Evolutionary conservation across 2,329 filamentous ascomycete genomes (phyloP), one percentile per base, ranked within the genome.

Genomic region (Aspergillus intermedius): DNA sequence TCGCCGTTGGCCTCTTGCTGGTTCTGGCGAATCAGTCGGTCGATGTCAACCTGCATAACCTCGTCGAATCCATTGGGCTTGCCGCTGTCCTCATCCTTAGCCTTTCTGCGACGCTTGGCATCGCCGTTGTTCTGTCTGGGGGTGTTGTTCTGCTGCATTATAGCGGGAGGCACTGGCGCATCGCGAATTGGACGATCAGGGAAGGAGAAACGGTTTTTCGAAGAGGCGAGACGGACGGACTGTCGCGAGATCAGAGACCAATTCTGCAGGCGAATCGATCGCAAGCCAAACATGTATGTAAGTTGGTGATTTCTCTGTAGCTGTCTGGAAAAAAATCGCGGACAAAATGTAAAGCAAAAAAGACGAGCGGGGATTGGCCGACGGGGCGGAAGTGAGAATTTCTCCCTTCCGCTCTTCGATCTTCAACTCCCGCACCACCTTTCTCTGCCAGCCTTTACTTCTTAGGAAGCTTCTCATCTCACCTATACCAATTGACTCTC

Each of bases 41-140:
- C 72, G 42, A 89, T 75, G 61, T 89, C 86, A 44, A 76, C 68
- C 44, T 78, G 71, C 42, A 89, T 72, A 42, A 88, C 81, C 60
- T 88, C 82, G 51, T 88, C 85, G 17, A 75, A 74, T 0, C 82
- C 81, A 7, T 81, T 83, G 53, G 79, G 79, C 39, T 78, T 79
- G 2, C 83, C 82, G 50, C 80, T 79, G 15, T 76, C 77, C 56
- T 79, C 78, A 53, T 76, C 76, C 60, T 81, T 77, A 32, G 48
- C 48, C 77, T 76, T 74, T 80, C 67, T 67, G 47, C 58, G 59
- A 45, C 57, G 59, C 50, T 64, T 69, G 40, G 51, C 53, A 46
- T 54, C 55, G 34, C 50, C 49, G 15, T 56, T 48, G 44, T 49
- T 52, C 50, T 60, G 63, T 51, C 58, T 61, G 30, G 58, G 57